These are phyloP conservation scores for Austroboletus niveus DNA, from an alignment of 1,284 basidiomycete species.

Conservation along the genomic window DNA sequence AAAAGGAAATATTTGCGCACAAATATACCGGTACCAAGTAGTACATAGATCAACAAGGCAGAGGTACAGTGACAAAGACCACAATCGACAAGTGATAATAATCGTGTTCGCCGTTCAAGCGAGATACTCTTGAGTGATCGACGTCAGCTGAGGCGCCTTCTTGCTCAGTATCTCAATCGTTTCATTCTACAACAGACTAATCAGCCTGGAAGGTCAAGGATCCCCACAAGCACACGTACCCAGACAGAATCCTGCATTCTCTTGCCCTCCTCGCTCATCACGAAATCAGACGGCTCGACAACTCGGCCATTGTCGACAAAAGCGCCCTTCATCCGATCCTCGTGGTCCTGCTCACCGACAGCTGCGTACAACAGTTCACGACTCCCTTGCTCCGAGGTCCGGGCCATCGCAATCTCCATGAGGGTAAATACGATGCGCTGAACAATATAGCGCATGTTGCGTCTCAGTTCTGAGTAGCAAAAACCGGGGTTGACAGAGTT, in stretches of 20 bases:
- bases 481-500: slow-evolving; percentile 47
- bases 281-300: slow-evolving; percentile 44
- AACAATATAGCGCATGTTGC: slow-evolving; percentile 14
- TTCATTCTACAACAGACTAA: slow-evolving; percentile 24
- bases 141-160: slow-evolving; percentile 8
- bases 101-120: background rate
- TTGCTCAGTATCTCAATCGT: slow-evolving; percentile 30
- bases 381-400: slow-evolving; percentile 35
- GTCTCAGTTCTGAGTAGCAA: slow-evolving; percentile 43
- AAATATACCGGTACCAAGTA: no score
- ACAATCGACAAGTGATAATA: no score
- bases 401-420: slow-evolving; percentile 13
- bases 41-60: no score
- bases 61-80: no score
- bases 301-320: slow-evolving; percentile 33
- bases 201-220: background rate
- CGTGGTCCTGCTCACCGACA: slow-evolving; percentile 20
- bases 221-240: slow-evolving; percentile 28
- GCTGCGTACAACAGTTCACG: slow-evolving; percentile 36
- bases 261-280: slow-evolving; percentile 41
- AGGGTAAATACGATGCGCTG: slow-evolving; percentile 6
- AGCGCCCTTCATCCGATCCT: slow-evolving; percentile 38
- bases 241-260: slow-evolving; percentile 41
- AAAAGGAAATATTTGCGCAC: no score
- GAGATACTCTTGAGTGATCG: slow-evolving; percentile 13